Evolutionary conservation across 2,329 filamentous ascomycete genomes (phyloP), one percentile per base, ranked within the genome.

Genomic region (Alternaria arbusti): DNA sequence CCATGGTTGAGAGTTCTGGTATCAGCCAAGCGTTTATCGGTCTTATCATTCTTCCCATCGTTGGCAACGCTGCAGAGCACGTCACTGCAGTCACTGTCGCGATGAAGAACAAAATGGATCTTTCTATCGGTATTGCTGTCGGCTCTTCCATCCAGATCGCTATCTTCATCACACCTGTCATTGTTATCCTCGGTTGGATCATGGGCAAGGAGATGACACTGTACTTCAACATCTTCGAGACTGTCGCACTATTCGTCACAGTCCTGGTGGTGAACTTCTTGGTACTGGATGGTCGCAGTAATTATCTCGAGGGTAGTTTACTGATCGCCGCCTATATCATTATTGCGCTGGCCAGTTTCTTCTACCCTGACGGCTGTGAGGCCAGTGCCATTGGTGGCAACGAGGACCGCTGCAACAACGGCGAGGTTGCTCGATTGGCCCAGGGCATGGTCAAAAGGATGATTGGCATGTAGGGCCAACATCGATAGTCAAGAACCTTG

Each of bases 211-310:
- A 88, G 1, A 95, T 95, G 86, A 85, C 84, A 46, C 75, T 88
- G 11, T 88, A 88, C 79, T 88, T 88, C 73, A 88, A 87, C 62
- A 80, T 88, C 17, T 88, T 88, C 67, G 86, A 88, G 75, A 88
- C 86, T 2, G 82, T 94, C 22, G 90, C 91, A 44, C 83, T 97
- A 44, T 96, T 97, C 70, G 91, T 96, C 12, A 89, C 92, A 2
- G 92, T 93, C 0, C 87, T 97, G 45, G 85, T 97, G 32, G 91
- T 94, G 61, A 97, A 96, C 77, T 97, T 96, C 76, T 81, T 97
- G 46, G 93, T 96, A 52, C 86, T 90, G 20, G 93, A 96, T 71
- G 93, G 93, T 28, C 88, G 93, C 77, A 94, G 90, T 66, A 93
- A 95, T 71, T 96, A 92, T 83, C 85, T 95, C 0, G 92, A 96